A percentile compares a stretch with the other conserved stretches of the same genome.
These are phyloP conservation scores for Fusarium foetens DNA, from an alignment of 2,329 filamentous ascomycete species.

Conservation along the genomic window DNA sequence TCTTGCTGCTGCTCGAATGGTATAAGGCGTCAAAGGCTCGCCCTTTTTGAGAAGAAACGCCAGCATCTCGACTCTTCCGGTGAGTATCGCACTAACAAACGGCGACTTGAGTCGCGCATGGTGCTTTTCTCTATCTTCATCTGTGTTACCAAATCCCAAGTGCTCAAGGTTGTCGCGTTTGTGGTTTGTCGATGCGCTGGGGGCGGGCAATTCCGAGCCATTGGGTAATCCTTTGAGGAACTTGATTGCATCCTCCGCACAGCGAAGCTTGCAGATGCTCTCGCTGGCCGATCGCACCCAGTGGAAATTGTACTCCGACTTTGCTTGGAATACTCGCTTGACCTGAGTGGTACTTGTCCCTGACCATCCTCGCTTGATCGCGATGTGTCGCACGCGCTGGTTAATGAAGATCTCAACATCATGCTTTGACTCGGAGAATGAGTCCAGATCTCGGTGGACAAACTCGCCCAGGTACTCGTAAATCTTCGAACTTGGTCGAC, in stretches of 20 bases:
- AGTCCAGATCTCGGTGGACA: constrained; percentile 35
- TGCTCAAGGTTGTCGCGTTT: constrained; percentile 10
- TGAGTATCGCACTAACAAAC: constrained; percentile 21
- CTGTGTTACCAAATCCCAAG: constrained; percentile 19
- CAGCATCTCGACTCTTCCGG: constrained; percentile 26
- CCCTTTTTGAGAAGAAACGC: constrained; percentile 25
- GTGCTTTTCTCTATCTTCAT: constrained; percentile 26
- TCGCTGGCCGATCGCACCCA: constrained; percentile 41
- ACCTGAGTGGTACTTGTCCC: constrained; percentile 24
- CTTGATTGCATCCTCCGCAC: constrained; percentile 37
- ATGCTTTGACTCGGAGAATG: constrained; percentile 28
- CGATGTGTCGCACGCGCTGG: constrained; percentile 23
- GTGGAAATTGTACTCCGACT: constrained; percentile 39
- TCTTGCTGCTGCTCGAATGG: constrained; percentile 22
- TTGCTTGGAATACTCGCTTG: constrained; percentile 29
- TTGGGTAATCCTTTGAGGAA: constrained; percentile 33
- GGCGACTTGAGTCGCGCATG: constrained; percentile 24
- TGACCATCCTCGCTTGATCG: constrained; percentile 29
- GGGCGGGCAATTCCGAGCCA: constrained; percentile 13
- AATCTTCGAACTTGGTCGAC: constrained; percentile 20
- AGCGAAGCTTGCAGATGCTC: constrained; percentile 29
- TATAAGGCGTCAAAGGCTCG: constrained; percentile 15
- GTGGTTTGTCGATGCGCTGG: neutral
- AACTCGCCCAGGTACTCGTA: constrained; percentile 29
- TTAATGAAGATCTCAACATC: constrained; percentile 37